A percentile compares a stretch with the other conserved stretches of the same genome.
Evolutionary conservation across 768 basidiomycete genomes (phyloP).

Genomic region (Rhodotorula graminis): DNA sequence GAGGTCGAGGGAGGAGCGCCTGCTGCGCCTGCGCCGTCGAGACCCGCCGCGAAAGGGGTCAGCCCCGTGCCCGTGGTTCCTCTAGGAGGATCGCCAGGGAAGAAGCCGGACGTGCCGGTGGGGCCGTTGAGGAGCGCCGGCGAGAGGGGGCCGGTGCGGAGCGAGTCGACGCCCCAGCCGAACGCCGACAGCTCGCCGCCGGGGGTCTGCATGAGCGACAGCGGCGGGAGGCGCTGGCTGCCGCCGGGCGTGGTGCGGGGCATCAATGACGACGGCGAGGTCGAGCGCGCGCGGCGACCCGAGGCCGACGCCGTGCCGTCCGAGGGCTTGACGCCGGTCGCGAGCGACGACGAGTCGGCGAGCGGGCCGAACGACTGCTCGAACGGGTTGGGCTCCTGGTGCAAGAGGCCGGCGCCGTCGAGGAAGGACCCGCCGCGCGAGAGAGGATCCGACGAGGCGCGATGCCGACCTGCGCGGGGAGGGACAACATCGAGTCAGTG

Average conservation of each 20-base stretch:
- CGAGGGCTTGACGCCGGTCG: not conserved
- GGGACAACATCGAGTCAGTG: too few relatives aligned
- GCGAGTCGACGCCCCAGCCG: slow-evolving; percentile 64
- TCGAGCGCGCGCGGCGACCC: slow-evolving; percentile 32
- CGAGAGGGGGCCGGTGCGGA: slow-evolving; percentile 86
- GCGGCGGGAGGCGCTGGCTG: slow-evolving; percentile 66
- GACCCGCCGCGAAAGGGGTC: slow-evolving; percentile 54
- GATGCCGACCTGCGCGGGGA: slow-evolving; percentile 17
- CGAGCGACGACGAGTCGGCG: slow-evolving; percentile 36
- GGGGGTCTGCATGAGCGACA: slow-evolving; percentile 67
- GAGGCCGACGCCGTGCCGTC: slow-evolving; percentile 19
- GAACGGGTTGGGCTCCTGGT: slow-evolving; percentile 83
- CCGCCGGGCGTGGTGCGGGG: slow-evolving; percentile 23
- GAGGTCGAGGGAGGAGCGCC: not conserved
- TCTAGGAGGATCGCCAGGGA: slow-evolving; percentile 53
- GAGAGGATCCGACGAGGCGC: slow-evolving; percentile 36
- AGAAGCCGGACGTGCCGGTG: slow-evolving; percentile 52
- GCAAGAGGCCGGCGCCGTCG: slow-evolving; percentile 39
- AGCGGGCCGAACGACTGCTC: slow-evolving; percentile 78
- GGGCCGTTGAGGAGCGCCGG: slow-evolving; percentile 95
- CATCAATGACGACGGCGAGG: slow-evolving; percentile 19
- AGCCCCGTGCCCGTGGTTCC: slow-evolving; percentile 64
- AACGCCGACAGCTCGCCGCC: slow-evolving; percentile 54
- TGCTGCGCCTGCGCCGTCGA: slow-evolving; percentile 41
- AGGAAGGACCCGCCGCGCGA: slow-evolving; percentile 37